A percentile compares a stretch with the other conserved stretches of the same genome.
Evolutionary conservation across 2,329 filamentous ascomycete genomes (phyloP).

Genomic region (Neopestalotiopsis clavispora): DNA sequence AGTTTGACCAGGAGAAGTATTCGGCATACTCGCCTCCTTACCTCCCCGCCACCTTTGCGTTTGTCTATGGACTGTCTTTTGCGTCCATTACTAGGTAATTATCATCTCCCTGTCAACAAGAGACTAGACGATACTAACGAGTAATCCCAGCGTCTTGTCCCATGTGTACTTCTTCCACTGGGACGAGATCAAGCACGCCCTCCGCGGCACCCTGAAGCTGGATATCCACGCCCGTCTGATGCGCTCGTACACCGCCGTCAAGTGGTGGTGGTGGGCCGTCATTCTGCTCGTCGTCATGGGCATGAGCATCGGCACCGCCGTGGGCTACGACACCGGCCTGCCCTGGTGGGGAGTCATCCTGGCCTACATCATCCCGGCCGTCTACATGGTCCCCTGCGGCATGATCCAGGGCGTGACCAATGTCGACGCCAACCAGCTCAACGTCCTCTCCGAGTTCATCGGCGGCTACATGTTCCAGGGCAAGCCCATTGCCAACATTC

Average conservation of each 20-base stretch:
- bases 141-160: conserved; percentile 29
- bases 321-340: conserved; percentile 46
- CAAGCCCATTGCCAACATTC: conserved; percentile 50
- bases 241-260: conserved; percentile 42
- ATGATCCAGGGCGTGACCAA: conserved; percentile 54
- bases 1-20: conserved; percentile 54
- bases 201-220: conserved; percentile 33
- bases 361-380: conserved; percentile 46
- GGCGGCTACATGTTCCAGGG: conserved; percentile 52
- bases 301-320: conserved; percentile 31
- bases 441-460: conserved; percentile 52
- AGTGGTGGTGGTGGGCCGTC: conserved; percentile 50
- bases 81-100: conserved; percentile 34
- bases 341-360: conserved; percentile 50
- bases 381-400: conserved; percentile 52
- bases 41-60: conserved; percentile 30
- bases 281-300: conserved; percentile 38
- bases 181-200: conserved; percentile 40
- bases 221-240: conserved; percentile 51
- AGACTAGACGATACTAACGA: neutral
- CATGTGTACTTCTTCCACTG: conserved; percentile 57
- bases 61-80: conserved; percentile 34
- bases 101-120: neutral
- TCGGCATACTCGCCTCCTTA: conserved; percentile 49
- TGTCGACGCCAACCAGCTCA: conserved; percentile 53